Conservation (phyloP, 768 basidiomycete genomes). For the Roridomyces roridus region DNA sequence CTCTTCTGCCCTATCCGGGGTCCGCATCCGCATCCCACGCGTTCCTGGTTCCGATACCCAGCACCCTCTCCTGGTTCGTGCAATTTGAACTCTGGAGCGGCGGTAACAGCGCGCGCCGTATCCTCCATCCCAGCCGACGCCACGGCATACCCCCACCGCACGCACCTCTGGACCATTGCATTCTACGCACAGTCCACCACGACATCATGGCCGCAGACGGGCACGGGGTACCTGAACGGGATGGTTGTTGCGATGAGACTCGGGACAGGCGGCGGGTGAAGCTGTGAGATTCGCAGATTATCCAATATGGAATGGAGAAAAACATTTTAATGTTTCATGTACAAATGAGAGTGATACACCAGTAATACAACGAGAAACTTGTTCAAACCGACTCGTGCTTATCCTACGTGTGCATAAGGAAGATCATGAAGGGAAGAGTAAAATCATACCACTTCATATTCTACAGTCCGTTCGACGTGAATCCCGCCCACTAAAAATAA, state of each 20-base stretch:
- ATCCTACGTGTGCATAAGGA: no score
- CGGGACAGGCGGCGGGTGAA: no score
- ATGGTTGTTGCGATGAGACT: conserved; percentile 2
- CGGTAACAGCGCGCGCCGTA: conserved; percentile 16
- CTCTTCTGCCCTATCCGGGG: conserved; percentile 7
- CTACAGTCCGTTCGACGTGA: no score
- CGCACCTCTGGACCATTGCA: conserved; percentile 14
- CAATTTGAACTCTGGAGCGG: conserved; percentile 24
- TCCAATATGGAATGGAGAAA: no score
- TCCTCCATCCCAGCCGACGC: not conserved
- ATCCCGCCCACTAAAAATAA: no score
- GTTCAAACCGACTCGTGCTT: no score
- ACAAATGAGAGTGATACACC: no score
- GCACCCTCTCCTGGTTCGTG: conserved; percentile 15
- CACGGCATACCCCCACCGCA: conserved; percentile 18
- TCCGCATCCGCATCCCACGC: conserved; percentile 21
- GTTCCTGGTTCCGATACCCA: not conserved
- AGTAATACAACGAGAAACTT: no score
- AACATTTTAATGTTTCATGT: no score
- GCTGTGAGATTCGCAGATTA: no score
- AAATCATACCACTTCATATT: no score
- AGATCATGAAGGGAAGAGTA: no score
- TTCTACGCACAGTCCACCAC: conserved; percentile 14
- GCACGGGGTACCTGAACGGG: conserved; percentile 12
- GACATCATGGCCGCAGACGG: not conserved